Evolutionary conservation across 2,329 filamentous ascomycete species (phyloP), one percentile per base, ranked within the genome.

Genomic region (Apiospora aurea): DNA sequence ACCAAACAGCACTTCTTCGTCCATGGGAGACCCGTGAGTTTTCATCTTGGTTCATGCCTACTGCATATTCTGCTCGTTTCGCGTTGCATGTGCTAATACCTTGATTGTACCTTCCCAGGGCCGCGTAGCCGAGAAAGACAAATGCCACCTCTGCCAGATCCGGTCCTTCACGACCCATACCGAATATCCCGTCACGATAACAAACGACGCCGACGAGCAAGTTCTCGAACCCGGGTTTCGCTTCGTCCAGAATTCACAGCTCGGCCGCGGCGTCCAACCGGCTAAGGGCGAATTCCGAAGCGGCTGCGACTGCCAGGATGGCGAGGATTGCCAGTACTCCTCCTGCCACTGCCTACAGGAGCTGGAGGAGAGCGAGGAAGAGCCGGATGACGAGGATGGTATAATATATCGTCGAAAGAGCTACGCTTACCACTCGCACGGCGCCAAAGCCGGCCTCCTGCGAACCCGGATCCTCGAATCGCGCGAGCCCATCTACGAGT

Each of bases 401-500:
- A 86, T 51, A 81, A 84, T 5, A 76, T 79, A 47, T 69, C 74
- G 74, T 44, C 80, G 77, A 70, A 83, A 82, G 74, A 78, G 77
- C 18, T 93, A 93, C 74, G 91, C 92, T 0, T 96, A 96, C 78
- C 87, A 90, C 77, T 83, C 85, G 6, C 84, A 84, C 34, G 90
- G 90, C 0, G 75, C 77, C 14, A 87, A 86, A 71, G 84, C 84
- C 1, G 89, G 87, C 0, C 83, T 87, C 24, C 80, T 93, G 64
- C 83, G 88, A 24, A 83, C 84, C 38, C 84, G 84, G 61, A 83
- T 88, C 61, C 83, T 91, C 16, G 76, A 85, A 34, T 89, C 87
- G 38, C 85, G 87, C 51, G 80, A 87, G 46, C 89, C 92, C 0
- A 92, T 97, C 72, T 96, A 95, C 81, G 94, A 97, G 78, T 97